A percentile compares a stretch with the other conserved stretches of the same genome.
These are phyloP conservation scores for Saturnispora hagleri DNA, from an alignment of 805 yeast species.

Conservation along the genomic window DNA sequence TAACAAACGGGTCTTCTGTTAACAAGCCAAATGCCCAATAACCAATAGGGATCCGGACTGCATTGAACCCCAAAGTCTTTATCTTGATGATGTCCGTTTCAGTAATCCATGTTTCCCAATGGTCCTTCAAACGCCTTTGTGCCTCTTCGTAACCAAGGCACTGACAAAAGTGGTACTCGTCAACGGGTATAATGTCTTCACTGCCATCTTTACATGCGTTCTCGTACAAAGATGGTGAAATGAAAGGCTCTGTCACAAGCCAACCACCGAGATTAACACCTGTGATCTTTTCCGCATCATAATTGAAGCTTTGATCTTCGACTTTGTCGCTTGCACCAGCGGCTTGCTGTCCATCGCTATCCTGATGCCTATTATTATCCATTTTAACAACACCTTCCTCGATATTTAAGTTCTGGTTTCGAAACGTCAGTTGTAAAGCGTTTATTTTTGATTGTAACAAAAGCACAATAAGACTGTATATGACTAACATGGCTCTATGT, in stretches of 20 bases:
- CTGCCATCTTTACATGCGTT: conserved; percentile 19
- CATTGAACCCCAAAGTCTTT: conserved; percentile 49
- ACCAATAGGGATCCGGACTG: conserved; percentile 87
- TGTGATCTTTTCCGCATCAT: conserved; percentile 20
- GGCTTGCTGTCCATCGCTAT: neutral
- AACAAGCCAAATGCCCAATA: conserved; percentile 79
- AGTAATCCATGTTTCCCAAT: conserved; percentile 51
- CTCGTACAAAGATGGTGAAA: conserved; percentile 51
- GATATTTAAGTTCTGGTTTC: neutral
- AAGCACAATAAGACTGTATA: neutral
- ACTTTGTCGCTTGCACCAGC: neutral
- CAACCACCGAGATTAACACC: conserved; percentile 64
- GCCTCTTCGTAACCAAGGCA: conserved; percentile 42
- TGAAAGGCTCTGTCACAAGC: conserved; percentile 63
- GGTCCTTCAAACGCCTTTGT: conserved; percentile 32
- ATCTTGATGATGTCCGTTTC: conserved; percentile 50
- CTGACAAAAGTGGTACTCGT: conserved; percentile 49
- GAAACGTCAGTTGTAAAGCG: neutral
- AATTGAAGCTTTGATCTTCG: conserved; percentile 12
- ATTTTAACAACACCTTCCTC: neutral
- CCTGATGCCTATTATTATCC: neutral
- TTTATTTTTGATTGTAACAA: neutral
- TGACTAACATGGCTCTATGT: neutral
- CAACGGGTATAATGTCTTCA: conserved; percentile 37
- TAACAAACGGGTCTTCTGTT: conserved; percentile 73